These are phyloP conservation scores for Austropuccinia psidii DNA, from an alignment of 1,284 basidiomycete genomes.

Conservation along the genomic window DNA sequence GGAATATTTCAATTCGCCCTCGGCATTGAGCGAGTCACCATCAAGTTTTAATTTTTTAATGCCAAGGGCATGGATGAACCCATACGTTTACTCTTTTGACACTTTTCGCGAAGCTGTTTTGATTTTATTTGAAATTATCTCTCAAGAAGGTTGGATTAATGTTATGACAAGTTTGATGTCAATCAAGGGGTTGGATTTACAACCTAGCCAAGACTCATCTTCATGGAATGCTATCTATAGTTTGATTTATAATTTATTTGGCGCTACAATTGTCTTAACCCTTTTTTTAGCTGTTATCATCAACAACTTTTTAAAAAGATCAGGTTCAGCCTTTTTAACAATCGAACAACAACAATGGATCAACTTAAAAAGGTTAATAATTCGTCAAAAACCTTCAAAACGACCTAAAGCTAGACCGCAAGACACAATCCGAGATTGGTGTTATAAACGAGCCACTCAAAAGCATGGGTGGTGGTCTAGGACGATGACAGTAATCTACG, in stretches of 20 bases:
- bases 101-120: constrained; percentile 74
- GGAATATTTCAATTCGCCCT: constrained; percentile 56
- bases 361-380: constrained; percentile 80
- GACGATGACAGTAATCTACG: constrained; percentile 70
- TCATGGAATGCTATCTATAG: constrained; percentile 86
- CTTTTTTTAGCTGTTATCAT: constrained; percentile 72
- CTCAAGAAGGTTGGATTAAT: constrained; percentile 87
- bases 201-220: constrained; percentile 64
- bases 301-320: constrained; percentile 79
- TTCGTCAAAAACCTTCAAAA: constrained; percentile 76
- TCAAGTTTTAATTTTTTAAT: constrained; percentile 56
- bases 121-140: constrained; percentile 94
- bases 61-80: constrained; percentile 83
- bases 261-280: constrained; percentile 65
- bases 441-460: constrained; percentile 77
- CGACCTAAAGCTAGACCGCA: constrained; percentile 60
- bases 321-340: constrained; percentile 73
- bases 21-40: constrained; percentile 1
- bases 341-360: constrained; percentile 92
- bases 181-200: constrained; percentile 62
- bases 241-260: constrained; percentile 83
- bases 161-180: constrained; percentile 77
- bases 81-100: constrained; percentile 86
- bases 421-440: constrained; percentile 66
- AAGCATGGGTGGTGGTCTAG: constrained; percentile 94